Evolutionary conservation across 345 rosid genomes (phyloP).

Genomic region (Eucalyptus sp.): DNA sequence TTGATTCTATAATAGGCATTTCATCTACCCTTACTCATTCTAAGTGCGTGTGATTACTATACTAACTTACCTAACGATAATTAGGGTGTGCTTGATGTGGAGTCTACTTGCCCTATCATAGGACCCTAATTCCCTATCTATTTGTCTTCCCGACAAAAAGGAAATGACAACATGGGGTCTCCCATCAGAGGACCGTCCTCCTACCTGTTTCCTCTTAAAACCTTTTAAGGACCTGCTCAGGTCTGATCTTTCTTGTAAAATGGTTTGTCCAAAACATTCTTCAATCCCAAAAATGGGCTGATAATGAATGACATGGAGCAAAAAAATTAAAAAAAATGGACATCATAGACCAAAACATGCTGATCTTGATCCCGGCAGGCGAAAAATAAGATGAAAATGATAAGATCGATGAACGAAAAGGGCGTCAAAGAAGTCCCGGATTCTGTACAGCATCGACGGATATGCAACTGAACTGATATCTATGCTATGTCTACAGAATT

Average conservation of each 20-base stretch:
- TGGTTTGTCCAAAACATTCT: neutral
- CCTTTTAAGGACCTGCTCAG: accelerated
- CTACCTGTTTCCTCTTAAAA: accelerated
- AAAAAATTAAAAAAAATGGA: neutral
- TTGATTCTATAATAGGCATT: accelerated
- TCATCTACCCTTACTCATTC: too few species aligned
- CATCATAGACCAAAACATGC: neutral
- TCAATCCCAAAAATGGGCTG: neutral
- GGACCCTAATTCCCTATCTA: accelerated
- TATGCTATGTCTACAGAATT: neutral
- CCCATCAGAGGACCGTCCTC: accelerated
- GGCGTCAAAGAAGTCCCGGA: neutral
- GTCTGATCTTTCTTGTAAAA: neutral
- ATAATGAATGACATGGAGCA: neutral
- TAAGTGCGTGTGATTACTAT: accelerated
- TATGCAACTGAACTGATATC: neutral
- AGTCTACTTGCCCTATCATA: accelerated
- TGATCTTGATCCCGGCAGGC: neutral
- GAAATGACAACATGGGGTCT: too few species aligned
- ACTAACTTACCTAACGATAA: accelerated
- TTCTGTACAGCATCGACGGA: neutral
- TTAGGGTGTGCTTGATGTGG: too few species aligned
- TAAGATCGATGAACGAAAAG: neutral
- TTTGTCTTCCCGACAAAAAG: accelerated
- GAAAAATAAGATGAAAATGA: neutral